These are phyloP conservation scores for Fusarium robinianum DNA, from an alignment of 2,329 filamentous ascomycete species.

Conservation along the genomic window DNA sequence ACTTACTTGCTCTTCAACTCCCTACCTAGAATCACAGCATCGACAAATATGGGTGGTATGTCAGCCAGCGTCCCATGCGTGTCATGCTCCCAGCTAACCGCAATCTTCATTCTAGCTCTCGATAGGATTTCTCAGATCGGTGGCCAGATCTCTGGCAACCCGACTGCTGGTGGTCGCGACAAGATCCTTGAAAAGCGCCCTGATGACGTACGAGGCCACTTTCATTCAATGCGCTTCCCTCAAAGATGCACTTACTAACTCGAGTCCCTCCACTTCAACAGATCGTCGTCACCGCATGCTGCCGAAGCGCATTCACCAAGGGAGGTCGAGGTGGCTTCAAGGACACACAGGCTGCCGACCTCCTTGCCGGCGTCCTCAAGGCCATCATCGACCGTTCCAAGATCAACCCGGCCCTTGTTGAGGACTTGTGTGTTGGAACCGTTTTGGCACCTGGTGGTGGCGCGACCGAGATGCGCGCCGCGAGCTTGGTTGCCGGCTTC, in stretches of 20 bases:
- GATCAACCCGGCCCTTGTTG: conserved; percentile 85
- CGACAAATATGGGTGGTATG: conserved; percentile 46
- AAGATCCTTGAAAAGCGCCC: conserved; percentile 67
- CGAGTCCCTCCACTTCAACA: no score
- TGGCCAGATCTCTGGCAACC: conserved; percentile 65
- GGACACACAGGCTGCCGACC: conserved; percentile 85
- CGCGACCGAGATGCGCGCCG: conserved; percentile 95
- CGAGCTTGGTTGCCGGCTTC: conserved; percentile 88
- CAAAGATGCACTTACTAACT: conserved; percentile 32
- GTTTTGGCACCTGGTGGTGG: conserved; percentile 92
- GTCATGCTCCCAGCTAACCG: conserved; percentile 11
- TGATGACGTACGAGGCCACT: conserved; percentile 60
- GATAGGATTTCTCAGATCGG: conserved; percentile 65
- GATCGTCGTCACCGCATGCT: conserved; percentile 90
- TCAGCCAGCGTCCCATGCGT: conserved; percentile 15
- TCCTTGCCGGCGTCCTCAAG: conserved; percentile 82
- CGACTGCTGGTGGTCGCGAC: conserved; percentile 55
- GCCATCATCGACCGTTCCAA: conserved; percentile 81
- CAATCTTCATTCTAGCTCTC: conserved; percentile 50
- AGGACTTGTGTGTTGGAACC: conserved; percentile 90
- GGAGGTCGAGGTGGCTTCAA: conserved; percentile 95
- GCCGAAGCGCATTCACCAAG: conserved; percentile 90
- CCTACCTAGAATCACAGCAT: conserved; percentile 2
- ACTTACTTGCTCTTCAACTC: not conserved
- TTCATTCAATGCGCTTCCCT: not conserved